Evolutionary conservation across 2,329 filamentous ascomycete genomes (phyloP).

Genomic region (Diaporthe longicolla): DNA sequence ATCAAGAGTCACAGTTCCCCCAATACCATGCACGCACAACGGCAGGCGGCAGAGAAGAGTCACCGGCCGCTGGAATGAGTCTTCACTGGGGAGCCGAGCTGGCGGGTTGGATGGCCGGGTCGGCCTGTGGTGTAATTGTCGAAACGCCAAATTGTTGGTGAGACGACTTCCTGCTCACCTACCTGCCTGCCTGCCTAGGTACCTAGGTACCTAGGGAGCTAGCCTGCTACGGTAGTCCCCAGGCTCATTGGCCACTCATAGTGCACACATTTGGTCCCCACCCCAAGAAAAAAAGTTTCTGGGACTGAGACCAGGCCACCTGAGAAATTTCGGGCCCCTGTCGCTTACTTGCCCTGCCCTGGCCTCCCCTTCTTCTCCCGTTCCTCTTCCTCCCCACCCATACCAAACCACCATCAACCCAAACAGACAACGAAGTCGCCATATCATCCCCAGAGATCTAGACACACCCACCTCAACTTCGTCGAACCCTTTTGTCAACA

Average conservation of each 20-base stretch:
- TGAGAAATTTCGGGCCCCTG: slow-evolving; percentile 47
- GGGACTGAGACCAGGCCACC: slow-evolving; percentile 30
- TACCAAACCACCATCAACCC: slow-evolving; percentile 50
- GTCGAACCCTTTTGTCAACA: slow-evolving; percentile 73
- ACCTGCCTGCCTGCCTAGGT: background rate
- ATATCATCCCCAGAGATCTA: slow-evolving; percentile 55
- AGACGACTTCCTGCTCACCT: slow-evolving; percentile 10
- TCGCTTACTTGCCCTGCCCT: slow-evolving; percentile 43
- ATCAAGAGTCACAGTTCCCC: too few relatives aligned
- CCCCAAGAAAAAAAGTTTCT: slow-evolving; percentile 40
- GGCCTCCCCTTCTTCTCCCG: slow-evolving; percentile 48
- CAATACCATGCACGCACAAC: too few relatives aligned
- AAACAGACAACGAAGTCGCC: slow-evolving; percentile 77
- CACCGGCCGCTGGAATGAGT: slow-evolving; percentile 36
- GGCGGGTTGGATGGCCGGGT: slow-evolving; percentile 29
- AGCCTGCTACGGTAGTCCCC: background rate
- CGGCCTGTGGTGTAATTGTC: slow-evolving; percentile 22
- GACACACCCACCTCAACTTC: slow-evolving; percentile 66
- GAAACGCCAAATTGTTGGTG: slow-evolving; percentile 8
- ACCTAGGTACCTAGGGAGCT: background rate
- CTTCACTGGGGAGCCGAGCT: slow-evolving; percentile 29
- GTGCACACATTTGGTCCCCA: background rate
- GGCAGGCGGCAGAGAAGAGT: slow-evolving; percentile 3
- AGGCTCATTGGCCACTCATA: slow-evolving; percentile 38
- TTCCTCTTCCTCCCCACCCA: slow-evolving; percentile 51